phyloP scores from a whole-genome alignment of 2,329 filamentous ascomycete species.

The Verticillium isaacii region DNA sequence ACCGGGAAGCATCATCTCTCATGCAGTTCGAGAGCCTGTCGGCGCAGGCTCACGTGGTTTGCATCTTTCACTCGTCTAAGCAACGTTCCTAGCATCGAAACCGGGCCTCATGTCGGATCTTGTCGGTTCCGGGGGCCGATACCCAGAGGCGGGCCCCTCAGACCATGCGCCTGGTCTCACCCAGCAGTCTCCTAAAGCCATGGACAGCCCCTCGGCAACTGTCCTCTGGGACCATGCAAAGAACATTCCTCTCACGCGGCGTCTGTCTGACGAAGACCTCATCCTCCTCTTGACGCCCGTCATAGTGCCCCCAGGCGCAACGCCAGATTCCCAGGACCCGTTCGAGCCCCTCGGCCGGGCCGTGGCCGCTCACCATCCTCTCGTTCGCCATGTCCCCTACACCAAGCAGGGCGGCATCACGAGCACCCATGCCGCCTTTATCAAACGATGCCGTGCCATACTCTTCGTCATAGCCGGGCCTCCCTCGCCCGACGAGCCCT shows the following conservation, averaged over 20 bases:
- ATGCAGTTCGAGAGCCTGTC: too few species aligned
- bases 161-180: too few species aligned
- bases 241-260: slow-evolving; percentile 41
- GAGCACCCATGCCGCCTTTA: slow-evolving; percentile 56
- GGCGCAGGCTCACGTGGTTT: too few species aligned
- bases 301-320: slow-evolving; percentile 39
- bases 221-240: slow-evolving; percentile 37
- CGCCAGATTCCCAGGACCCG: slow-evolving; percentile 52
- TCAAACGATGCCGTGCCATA: slow-evolving; percentile 54
- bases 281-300: slow-evolving; percentile 59
- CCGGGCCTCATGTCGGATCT: too few species aligned
- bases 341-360: slow-evolving; percentile 67
- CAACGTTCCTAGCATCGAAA: too few species aligned
- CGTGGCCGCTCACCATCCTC: slow-evolving; percentile 53
- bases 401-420: slow-evolving; percentile 60
- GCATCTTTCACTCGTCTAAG: too few species aligned
- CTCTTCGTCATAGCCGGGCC: slow-evolving; percentile 56
- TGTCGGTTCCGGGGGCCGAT: too few species aligned
- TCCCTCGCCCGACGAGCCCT: slow-evolving; percentile 38
- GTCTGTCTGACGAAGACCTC: slow-evolving; percentile 44
- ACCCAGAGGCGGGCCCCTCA: too few species aligned
- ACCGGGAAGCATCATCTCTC: too few species aligned
- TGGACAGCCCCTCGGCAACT: not conserved
- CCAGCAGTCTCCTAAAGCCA: not conserved
- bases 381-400: slow-evolving; percentile 69